A percentile compares a stretch with the other conserved stretches of the same genome.
These are phyloP conservation scores for Thielaviopsis musarum DNA, from an alignment of 2,329 filamentous ascomycete genomes.

Conservation along the genomic window DNA sequence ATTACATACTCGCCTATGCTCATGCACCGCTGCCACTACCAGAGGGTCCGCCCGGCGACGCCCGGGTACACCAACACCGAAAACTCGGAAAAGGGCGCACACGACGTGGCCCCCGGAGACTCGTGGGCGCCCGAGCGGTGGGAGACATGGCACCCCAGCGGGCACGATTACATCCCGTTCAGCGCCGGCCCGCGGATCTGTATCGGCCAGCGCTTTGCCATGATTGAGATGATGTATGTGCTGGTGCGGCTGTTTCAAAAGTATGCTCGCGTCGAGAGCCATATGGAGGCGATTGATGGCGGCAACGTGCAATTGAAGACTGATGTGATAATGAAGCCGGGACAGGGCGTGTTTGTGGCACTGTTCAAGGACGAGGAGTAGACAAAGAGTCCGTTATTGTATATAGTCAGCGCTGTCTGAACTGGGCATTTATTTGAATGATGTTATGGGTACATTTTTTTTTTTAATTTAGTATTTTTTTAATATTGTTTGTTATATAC, in stretches of 20 bases:
- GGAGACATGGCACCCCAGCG: conserved; percentile 43
- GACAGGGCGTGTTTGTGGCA: conserved; percentile 39
- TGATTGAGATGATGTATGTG: conserved; percentile 61
- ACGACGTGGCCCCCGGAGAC: conserved; percentile 25
- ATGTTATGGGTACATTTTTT: no score
- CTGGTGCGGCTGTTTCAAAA: conserved; percentile 56
- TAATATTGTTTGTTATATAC: no score
- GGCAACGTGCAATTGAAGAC: conserved; percentile 37
- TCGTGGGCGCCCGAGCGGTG: conserved; percentile 52
- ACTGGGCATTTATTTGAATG: no score
- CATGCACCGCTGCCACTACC: conserved; percentile 54
- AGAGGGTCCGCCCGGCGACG: conserved; percentile 36
- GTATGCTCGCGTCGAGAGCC: conserved; percentile 45
- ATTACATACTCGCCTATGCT: conserved; percentile 51
- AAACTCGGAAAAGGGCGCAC: conserved; percentile 14
- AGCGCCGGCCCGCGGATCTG: conserved; percentile 60
- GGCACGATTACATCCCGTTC: conserved; percentile 60
- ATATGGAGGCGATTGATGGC: conserved; percentile 37
- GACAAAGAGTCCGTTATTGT: neutral
- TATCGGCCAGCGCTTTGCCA: conserved; percentile 65
- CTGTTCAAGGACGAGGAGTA: conserved; percentile 31
- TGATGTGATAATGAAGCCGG: conserved; percentile 43
- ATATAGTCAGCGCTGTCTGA: no score
- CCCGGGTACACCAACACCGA: no score
- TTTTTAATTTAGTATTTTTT: no score